These are phyloP conservation scores for Erigeron canadensis DNA, from an alignment of 129 eudicot genomes.

Conservation along the genomic window DNA sequence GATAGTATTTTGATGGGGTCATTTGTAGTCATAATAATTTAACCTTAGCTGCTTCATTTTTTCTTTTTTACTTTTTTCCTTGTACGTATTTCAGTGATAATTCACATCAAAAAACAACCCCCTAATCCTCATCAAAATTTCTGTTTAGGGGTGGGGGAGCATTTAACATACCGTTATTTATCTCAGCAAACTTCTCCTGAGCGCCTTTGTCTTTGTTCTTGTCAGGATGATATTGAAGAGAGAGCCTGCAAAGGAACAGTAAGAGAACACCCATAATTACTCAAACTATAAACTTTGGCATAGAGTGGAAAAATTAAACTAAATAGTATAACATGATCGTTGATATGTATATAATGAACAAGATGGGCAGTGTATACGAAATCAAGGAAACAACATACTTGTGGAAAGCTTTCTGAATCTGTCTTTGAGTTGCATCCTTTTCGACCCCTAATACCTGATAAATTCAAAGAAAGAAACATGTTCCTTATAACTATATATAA, in stretches of 20 bases:
- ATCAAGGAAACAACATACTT: slow-evolving; percentile 51
- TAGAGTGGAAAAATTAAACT: slow-evolving; percentile 8
- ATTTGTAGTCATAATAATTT: too few species aligned
- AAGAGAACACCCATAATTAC: slow-evolving; percentile 6
- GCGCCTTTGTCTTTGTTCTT: slow-evolving; percentile 96
- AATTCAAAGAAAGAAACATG: slow-evolving; percentile 19
- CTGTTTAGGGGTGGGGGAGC: neutral
- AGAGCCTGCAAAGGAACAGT: slow-evolving; percentile 50
- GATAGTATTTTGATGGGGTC: too few species aligned
- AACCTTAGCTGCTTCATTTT: too few species aligned
- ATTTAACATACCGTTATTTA: slow-evolving; percentile 73
- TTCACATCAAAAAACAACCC: neutral
- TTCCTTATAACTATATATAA: slow-evolving; percentile 3
- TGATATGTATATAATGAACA: slow-evolving; percentile 6
- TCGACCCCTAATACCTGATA: slow-evolving; percentile 90
- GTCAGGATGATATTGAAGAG: slow-evolving; percentile 96
- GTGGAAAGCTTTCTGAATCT: slow-evolving; percentile 96
- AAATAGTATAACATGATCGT: neutral
- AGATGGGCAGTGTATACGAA: neutral
- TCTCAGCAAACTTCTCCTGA: slow-evolving; percentile 91
- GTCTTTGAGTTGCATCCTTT: slow-evolving; percentile 76
- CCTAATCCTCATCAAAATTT: neutral
- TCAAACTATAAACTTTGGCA: neutral
- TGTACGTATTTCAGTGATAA: too few species aligned
- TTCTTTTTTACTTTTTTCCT: too few species aligned